phyloP scores from a whole-genome alignment of 169 alveolate species.

The Cryptosporidium tyzzeri region DNA sequence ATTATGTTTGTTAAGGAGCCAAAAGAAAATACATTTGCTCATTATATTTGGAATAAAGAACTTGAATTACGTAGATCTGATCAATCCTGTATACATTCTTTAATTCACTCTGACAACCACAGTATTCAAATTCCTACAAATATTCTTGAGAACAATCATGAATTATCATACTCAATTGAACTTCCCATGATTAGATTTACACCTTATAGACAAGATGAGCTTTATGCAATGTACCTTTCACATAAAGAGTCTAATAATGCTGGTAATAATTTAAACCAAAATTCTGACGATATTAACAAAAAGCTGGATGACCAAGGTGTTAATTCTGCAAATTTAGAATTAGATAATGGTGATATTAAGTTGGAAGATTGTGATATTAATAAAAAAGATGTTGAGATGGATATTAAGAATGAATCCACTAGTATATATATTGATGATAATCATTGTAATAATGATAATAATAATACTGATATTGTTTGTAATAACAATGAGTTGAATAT shows the following conservation, averaged over 20 bases:
- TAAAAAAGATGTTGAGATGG: constrained; percentile 9
- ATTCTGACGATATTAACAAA: neutral
- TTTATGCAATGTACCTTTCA: constrained; percentile 69
- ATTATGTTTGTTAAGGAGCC: constrained; percentile 59
- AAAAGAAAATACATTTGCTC: constrained; percentile 63
- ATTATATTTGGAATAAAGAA: constrained; percentile 52
- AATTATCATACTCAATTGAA: constrained; percentile 40
- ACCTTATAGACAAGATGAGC: constrained; percentile 70
- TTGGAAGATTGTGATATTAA: neutral
- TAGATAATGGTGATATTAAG: neutral
- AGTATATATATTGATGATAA: neutral
- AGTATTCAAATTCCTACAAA: constrained; percentile 1
- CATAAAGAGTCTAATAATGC: constrained; percentile 46
- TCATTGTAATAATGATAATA: neutral
- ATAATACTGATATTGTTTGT: neutral
- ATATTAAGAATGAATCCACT: neutral
- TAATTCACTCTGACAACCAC: neutral
- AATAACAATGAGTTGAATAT: constrained; percentile 3
- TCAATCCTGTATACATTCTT: constrained; percentile 21
- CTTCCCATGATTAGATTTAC: constrained; percentile 58
- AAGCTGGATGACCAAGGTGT: neutral
- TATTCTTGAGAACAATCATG: constrained; percentile 19
- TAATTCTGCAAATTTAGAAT: neutral
- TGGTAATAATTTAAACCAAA: neutral
- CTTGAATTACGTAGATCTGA: constrained; percentile 6